Conservation (phyloP, 2,329 filamentous ascomycete genomes). For the Botrytis paeoniae region DNA sequence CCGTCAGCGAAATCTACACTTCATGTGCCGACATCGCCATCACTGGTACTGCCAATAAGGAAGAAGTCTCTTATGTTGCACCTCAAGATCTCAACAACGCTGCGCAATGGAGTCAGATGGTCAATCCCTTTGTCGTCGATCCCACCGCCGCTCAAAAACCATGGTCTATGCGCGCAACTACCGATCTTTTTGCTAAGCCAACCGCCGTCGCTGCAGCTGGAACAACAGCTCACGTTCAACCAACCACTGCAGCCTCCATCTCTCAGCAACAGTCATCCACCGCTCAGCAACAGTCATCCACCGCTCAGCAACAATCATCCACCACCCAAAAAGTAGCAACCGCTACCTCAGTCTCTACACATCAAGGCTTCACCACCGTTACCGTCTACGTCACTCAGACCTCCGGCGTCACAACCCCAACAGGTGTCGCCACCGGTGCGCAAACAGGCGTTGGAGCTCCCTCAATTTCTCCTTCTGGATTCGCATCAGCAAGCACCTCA, state of each 20-base stretch:
- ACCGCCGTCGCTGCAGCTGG: background rate
- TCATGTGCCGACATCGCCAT: slow-evolving; percentile 52
- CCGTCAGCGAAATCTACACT: slow-evolving; percentile 57
- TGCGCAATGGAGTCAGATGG: slow-evolving; percentile 26
- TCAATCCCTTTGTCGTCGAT: slow-evolving; percentile 32
- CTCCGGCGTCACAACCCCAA: background rate
- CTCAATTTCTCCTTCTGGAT: background rate
- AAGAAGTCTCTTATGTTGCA: slow-evolving; percentile 14
- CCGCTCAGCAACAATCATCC: background rate
- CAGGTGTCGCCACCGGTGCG: background rate
- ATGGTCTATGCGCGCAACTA: slow-evolving; percentile 8
- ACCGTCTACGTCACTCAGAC: background rate
- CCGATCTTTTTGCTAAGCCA: slow-evolving; percentile 13
- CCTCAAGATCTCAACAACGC: slow-evolving; percentile 19
- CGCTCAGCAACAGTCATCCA: background rate
- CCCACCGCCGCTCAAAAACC: slow-evolving; percentile 21
- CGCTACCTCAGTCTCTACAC: background rate
- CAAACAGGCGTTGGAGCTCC: background rate
- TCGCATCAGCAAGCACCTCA: background rate
- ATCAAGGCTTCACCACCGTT: background rate
- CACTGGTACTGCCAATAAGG: slow-evolving; percentile 19
- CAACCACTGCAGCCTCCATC: background rate
- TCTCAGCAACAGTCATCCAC: background rate
- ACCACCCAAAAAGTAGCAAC: background rate
- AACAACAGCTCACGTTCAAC: slow-evolving; percentile 5